These are phyloP conservation scores for Lathyrus oleraceus DNA, from an alignment of 306 rosid species.

Conservation along the genomic window DNA sequence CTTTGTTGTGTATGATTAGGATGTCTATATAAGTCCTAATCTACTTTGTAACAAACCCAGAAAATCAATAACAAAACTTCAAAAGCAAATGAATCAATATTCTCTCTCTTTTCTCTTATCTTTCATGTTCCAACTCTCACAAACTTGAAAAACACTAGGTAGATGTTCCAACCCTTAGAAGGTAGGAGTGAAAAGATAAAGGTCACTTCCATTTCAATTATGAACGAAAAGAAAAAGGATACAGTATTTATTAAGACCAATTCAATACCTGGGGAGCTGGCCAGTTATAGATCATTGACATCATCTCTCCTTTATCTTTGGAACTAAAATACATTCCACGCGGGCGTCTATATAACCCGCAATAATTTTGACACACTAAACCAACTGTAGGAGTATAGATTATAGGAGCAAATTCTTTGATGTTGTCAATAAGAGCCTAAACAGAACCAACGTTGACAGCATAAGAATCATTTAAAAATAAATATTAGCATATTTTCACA, in stretches of 20 bases:
- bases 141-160: conserved; percentile 2
- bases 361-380: conserved; percentile 95
- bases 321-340: conserved; percentile 99
- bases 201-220: background rate
- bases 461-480: conserved; percentile 25
- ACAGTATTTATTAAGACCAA: conserved; percentile 22
- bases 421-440: conserved; percentile 93
- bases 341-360: conserved; percentile 90
- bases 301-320: conserved; percentile 99
- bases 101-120: too few species aligned
- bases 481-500: conserved; percentile 12
- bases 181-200: background rate
- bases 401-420: conserved; percentile 86
- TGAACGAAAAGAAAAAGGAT: conserved; percentile 12
- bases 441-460: conserved; percentile 28
- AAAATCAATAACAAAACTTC: too few species aligned
- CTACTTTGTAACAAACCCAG: too few species aligned
- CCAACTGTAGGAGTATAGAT: conserved; percentile 99
- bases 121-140: background rate
- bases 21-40: too few species aligned
- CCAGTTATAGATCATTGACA: conserved; percentile 99
- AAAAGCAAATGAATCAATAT: too few species aligned
- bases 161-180: background rate
- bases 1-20: too few species aligned
- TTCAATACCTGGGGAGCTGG: conserved; percentile 71